Conservation (phyloP, 2,329 filamentous ascomycete species). For the Neocatenulostroma microsporum region DNA sequence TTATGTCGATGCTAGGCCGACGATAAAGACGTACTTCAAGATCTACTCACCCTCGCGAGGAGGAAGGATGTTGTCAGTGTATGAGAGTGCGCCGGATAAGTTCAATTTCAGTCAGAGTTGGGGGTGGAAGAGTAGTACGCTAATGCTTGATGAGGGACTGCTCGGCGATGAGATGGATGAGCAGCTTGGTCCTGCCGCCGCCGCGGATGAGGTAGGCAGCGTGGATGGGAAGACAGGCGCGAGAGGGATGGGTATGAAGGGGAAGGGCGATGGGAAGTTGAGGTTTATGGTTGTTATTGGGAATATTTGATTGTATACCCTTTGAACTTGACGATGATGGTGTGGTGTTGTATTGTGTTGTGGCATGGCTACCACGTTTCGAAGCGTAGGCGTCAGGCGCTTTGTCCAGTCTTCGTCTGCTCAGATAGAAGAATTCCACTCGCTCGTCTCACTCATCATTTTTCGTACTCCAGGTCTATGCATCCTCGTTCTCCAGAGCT, state of each 20-base stretch:
- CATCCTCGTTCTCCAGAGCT: too few species aligned
- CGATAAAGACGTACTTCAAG: slow-evolving; percentile 55
- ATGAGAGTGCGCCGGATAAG: slow-evolving; percentile 50
- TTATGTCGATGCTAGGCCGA: slow-evolving; percentile 49
- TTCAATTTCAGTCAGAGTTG: slow-evolving; percentile 56
- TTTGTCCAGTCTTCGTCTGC: too few species aligned
- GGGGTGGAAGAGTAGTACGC: slow-evolving; percentile 55
- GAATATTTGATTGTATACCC: slow-evolving; percentile 37
- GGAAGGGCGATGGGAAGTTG: slow-evolving; percentile 43
- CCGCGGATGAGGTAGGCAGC: background rate
- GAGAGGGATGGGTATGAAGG: slow-evolving; percentile 26
- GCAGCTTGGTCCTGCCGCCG: slow-evolving; percentile 24
- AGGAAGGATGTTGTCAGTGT: slow-evolving; percentile 52
- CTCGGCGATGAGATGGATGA: slow-evolving; percentile 26
- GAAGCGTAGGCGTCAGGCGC: too few species aligned
- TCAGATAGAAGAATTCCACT: too few species aligned
- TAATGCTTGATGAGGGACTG: slow-evolving; percentile 47
- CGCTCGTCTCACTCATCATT: too few species aligned
- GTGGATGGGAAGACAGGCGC: too few species aligned
- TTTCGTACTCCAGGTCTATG: too few species aligned
- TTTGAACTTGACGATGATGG: too few species aligned
- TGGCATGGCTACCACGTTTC: too few species aligned
- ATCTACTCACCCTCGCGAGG: slow-evolving; percentile 53
- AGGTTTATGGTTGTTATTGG: slow-evolving; percentile 55
- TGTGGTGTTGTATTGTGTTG: too few species aligned